Evolutionary conservation across 2,329 filamentous ascomycete genomes (phyloP).

Genomic region (Xylariales sp.): DNA sequence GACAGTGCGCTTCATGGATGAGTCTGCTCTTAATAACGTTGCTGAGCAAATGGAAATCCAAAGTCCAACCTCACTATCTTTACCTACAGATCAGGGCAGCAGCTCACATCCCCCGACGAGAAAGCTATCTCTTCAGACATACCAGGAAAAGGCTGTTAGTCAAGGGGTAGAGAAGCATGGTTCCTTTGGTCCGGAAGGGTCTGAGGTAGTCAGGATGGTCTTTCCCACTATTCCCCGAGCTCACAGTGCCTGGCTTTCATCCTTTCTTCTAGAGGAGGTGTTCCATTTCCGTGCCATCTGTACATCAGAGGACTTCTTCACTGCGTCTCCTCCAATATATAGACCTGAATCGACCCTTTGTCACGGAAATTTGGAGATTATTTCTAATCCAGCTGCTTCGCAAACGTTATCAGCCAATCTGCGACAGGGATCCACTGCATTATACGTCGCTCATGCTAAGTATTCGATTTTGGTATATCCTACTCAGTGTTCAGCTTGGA

Average conservation of each 20-base stretch:
- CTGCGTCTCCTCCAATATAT: conserved; percentile 7
- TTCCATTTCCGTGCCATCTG: conserved; percentile 19
- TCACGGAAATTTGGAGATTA: conserved; percentile 15
- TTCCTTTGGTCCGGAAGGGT: conserved; percentile 17
- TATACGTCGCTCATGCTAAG: conserved; percentile 18
- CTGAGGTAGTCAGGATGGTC: conserved; percentile 14
- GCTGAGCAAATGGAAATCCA: conserved; percentile 19
- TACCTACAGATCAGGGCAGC: too few species aligned
- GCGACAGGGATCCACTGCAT: conserved; percentile 13
- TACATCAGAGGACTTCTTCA: conserved; percentile 17
- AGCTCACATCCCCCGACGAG: too few species aligned
- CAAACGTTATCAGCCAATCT: conserved; percentile 17
- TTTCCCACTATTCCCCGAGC: conserved; percentile 20
- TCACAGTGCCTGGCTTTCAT: conserved; percentile 15
- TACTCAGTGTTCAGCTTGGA: conserved; percentile 16
- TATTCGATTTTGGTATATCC: conserved; percentile 26
- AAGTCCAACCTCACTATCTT: conserved; percentile 5
- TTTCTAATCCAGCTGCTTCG: conserved; percentile 11
- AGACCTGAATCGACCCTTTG: conserved; percentile 15
- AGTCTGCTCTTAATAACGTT: conserved; percentile 6
- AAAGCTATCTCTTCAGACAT: conserved; percentile 17
- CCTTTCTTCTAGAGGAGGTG: conserved; percentile 16
- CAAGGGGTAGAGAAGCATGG: conserved; percentile 18
- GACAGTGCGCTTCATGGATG: conserved; percentile 9
- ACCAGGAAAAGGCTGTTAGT: conserved; percentile 17